Evolutionary conservation across 176 grass and related monocot species (phyloP).

Genomic region (Paspalum notatum): DNA sequence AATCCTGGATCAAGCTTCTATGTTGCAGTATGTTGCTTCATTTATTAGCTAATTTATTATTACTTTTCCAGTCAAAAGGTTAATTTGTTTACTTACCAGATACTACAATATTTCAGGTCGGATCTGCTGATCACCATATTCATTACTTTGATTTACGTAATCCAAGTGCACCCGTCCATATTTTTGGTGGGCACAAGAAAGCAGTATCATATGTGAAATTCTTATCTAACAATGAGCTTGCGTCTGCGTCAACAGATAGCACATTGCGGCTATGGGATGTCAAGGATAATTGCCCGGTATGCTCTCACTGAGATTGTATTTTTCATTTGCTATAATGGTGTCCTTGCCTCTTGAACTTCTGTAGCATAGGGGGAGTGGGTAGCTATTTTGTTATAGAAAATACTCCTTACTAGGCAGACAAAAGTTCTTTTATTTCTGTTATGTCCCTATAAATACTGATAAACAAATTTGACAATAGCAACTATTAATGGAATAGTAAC

Average conservation of each 20-base stretch:
- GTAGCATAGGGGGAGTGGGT: neutral
- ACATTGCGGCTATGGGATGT: conserved; percentile 98
- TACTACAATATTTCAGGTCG: conserved; percentile 69
- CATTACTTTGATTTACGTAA: conserved; percentile 99
- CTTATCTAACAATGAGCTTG: conserved; percentile 88
- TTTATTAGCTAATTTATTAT: conserved; percentile 42
- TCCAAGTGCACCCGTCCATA: conserved; percentile 70
- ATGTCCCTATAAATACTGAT: neutral
- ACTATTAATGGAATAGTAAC: conserved; percentile 7
- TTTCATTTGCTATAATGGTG: conserved; percentile 22
- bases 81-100: conserved; percentile 32
- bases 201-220: conserved; percentile 99
- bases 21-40: conserved; percentile 77
- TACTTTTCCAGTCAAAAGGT: neutral
- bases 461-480: neutral
- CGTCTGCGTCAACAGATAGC: conserved; percentile 97
- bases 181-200: conserved; percentile 93
- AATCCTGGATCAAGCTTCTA: conserved; percentile 88
- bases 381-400: conserved; percentile 12
- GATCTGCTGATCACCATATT: conserved; percentile 96
- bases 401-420: neutral
- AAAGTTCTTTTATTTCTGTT: neutral
- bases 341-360: neutral
- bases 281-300: conserved; percentile 89
- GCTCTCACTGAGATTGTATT: conserved; percentile 36